phyloP scores from a whole-genome alignment of 192 early-diverging fungal genomes.

The Coemansia asiatica region DNA sequence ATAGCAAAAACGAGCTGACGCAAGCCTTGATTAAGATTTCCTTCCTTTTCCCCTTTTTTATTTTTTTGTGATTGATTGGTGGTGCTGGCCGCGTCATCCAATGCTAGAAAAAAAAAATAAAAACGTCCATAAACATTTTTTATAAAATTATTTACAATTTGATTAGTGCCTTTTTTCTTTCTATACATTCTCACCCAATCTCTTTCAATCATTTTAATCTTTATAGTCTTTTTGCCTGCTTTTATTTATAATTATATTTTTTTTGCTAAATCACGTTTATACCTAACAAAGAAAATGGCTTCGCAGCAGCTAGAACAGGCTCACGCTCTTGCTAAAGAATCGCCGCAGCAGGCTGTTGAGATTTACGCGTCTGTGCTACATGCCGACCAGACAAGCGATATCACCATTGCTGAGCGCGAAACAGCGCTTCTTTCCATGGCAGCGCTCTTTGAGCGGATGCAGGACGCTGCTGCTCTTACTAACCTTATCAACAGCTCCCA shows the following conservation, averaged over 20 bases:
- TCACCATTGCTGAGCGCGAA: slow-evolving; percentile 25
- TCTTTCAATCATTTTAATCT: no score
- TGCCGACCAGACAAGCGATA: slow-evolving; percentile 21
- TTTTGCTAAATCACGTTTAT: not conserved
- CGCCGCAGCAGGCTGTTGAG: slow-evolving; percentile 46
- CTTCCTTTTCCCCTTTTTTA: no score
- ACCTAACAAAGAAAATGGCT: slow-evolving; percentile 24
- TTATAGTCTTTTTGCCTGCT: not conserved
- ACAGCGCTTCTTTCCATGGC: slow-evolving; percentile 43
- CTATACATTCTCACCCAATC: no score
- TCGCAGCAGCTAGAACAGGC: slow-evolving; percentile 37
- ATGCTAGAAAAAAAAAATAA: no score
- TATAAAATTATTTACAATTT: no score
- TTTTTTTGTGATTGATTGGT: not conserved
- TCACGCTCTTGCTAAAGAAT: slow-evolving; percentile 27
- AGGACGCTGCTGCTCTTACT: slow-evolving; percentile 74
- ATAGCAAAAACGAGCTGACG: not conserved
- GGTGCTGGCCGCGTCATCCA: slow-evolving; percentile 28
- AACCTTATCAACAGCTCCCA: slow-evolving; percentile 79
- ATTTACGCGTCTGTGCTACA: slow-evolving; percentile 45
- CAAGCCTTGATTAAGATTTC: not conserved
- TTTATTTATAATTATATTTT: not conserved
- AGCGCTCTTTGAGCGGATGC: slow-evolving; percentile 46
- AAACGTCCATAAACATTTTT: no score
- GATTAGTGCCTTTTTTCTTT: not conserved